Base-by-base conservation (phyloP, 108 stramenopile species). In the Skeletonema potamos region DNA sequence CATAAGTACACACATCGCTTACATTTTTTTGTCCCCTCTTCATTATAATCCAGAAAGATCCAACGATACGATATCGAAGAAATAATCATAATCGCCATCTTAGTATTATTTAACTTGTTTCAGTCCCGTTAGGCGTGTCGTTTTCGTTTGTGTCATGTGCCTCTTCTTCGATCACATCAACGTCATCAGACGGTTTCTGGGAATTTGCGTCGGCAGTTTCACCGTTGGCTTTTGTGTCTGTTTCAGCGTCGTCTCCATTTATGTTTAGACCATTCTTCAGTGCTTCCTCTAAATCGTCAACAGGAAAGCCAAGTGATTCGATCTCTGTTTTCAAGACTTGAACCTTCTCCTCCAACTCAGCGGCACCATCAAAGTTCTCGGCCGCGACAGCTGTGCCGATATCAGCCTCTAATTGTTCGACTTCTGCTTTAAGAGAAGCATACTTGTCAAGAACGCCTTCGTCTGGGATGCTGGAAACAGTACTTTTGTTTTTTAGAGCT, bases 341-440 rank as follows among this genome's bases (percentile, higher is more conserved):
- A 28, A 66, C 26, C 39, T 65, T 65, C 17, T 79, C 73, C 27
- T 74, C 78, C 12, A 79, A 44, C 44, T 79, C 73, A 20, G 78
- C 78, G 8, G 78, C 78, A 22, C n/a, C 61, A 39, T 79, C 73
- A 58, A 46, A 79, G 20, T 68, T 57, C 56, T 79, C 78, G 8
- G 68, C 60, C 34, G 39, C 64, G 12, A 68, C 76, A 28, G 76
- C 68, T 37, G 30, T 66, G 20, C 66, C 69, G 51, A 77, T 60
- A 11, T 46, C 62, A 39, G 64, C 58, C 46, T 70, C 76, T n/a
- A 77, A 64, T 20, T 51, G 39, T 17, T 51, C 11, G 24, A 66
- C 58, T 30, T 60, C 34, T 28, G 20, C 26, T 15, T 46, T 66
- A 27, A 70, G 58, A 28, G 64, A 27, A 27, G 48, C 18, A 41